Base-by-base conservation (phyloP, 108 stramenopile genomes). In the Stephanodiscus triporus region DNA sequence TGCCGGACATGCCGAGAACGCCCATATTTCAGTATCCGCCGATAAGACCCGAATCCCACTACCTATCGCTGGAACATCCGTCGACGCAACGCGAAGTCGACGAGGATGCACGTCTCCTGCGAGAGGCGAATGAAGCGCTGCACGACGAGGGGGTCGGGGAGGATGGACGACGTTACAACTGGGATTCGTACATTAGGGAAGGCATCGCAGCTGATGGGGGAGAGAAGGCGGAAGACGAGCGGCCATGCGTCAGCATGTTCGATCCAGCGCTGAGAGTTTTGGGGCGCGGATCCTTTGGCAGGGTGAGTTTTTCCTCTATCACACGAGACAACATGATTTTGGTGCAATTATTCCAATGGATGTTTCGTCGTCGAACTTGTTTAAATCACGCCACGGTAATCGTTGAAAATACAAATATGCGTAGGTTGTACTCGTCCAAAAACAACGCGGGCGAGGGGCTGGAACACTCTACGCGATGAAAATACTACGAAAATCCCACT, bases 391-490 rank as follows among this genome's bases (percentile, higher is more conserved):
- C 16, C 43, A 17, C 3, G 14, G 14, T 45, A 16, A 45, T 45
- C 13, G 16, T 45, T 45, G 40, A 40, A 40, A 40, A 3, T 45
- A 14, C 11, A 45, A 45, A 14, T 45, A 17, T 16, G 43, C 43
- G 16, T 9, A 88, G 92, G 97, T 97, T 14, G 91, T 96, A 4
- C 75, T 97, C 23, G 95, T 95, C 27, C 91, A 94, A 74, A 93
- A 97, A 64, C 84, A 82, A 38, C 65, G 73, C 17, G 94, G 94
- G 6, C 76, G 78, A 22, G 86, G 90, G 67, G 77, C 80, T 32
- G 94, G 95, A 42, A 66, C 79, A 40, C 75, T 98, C 19, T 98
- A 92, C 84, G 99, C 99, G 48, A 99, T 99, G 97, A 99, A 99
- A 86, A 95, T 98, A 48, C 83, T 99, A 19, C 84, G 93, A 68